Evolutionary conservation across 2,329 filamentous ascomycete species (phyloP).

Genomic region (Exophiala alcalophila): DNA sequence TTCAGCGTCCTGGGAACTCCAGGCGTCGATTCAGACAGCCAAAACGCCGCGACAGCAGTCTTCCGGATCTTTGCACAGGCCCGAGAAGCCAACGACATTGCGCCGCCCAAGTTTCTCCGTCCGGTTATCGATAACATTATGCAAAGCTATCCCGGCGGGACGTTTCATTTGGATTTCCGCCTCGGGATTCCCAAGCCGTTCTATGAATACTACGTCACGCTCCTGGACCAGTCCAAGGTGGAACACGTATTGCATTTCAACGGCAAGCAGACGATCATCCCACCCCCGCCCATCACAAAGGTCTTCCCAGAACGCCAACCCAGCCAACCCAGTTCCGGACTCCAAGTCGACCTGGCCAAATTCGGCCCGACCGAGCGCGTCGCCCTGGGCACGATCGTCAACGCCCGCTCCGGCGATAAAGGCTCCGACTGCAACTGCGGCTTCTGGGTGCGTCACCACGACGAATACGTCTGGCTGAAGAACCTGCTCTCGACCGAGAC

Average conservation of each 20-base stretch:
- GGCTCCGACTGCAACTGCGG: constrained; percentile 38
- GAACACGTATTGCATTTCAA: constrained; percentile 34
- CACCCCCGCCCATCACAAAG: constrained; percentile 29
- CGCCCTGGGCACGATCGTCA: constrained; percentile 36
- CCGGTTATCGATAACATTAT: constrained; percentile 41
- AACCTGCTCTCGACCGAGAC: constrained; percentile 27
- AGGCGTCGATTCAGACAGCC: constrained; percentile 37
- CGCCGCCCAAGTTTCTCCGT: constrained; percentile 37
- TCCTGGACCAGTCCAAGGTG: constrained; percentile 31
- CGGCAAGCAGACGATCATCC: constrained; percentile 28
- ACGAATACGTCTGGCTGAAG: constrained; percentile 35
- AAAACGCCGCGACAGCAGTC: constrained; percentile 44
- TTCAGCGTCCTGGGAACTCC: constrained; percentile 36
- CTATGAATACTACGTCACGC: constrained; percentile 34
- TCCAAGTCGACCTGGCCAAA: constrained; percentile 22
- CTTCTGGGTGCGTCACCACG: constrained; percentile 35
- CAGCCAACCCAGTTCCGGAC: constrained; percentile 25
- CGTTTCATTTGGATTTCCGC: constrained; percentile 37
- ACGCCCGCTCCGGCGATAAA: constrained; percentile 39
- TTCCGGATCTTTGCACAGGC: constrained; percentile 49
- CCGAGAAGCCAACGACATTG: constrained; percentile 36
- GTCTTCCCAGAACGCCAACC: constrained; percentile 30
- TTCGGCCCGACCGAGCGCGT: constrained; percentile 34
- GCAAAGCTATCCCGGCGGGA: constrained; percentile 41
- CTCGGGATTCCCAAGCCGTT: constrained; percentile 38